A percentile compares a stretch with the other conserved stretches of the same genome.
Evolutionary conservation across 495 filamentous ascomycete species (phyloP).

Genomic region (Lophium mytilinum): DNA sequence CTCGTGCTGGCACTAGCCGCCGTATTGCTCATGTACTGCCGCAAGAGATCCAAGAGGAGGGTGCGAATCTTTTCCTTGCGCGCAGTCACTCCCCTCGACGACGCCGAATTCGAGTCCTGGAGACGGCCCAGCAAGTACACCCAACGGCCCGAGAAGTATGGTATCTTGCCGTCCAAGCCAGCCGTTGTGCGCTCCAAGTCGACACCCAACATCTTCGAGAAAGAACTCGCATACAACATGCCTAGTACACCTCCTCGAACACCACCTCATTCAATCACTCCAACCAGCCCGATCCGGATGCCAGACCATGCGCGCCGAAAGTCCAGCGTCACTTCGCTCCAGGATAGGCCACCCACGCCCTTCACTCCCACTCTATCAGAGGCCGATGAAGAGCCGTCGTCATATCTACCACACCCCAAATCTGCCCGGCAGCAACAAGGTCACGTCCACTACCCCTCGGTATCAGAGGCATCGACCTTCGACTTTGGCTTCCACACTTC

Average conservation of each 20-base stretch:
- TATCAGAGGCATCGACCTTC: constrained; percentile 21
- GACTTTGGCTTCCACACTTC: constrained; percentile 8
- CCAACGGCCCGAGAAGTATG: constrained; percentile 17
- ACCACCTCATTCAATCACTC: constrained; percentile 2
- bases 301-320: constrained; percentile 17
- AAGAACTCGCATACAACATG: constrained; percentile 8
- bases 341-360: constrained; percentile 24
- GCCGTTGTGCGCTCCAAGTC: constrained; percentile 9
- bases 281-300: constrained; percentile 11
- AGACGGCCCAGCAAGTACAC: constrained; percentile 21
- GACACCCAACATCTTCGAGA: constrained; percentile 19
- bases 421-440: not conserved
- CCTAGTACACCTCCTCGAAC: constrained; percentile 6
- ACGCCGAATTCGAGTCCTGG: constrained; percentile 27
- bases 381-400: constrained; percentile 2
- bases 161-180: constrained; percentile 17
- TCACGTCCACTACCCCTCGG: constrained; percentile 18
- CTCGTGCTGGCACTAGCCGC: constrained; percentile 10
- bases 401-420: constrained; percentile 1
- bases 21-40: constrained; percentile 13
- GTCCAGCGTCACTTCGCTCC: constrained; percentile 19
- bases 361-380: constrained; percentile 12
- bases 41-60: constrained; percentile 21
- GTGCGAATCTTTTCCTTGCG: constrained; percentile 21
- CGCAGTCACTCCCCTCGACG: constrained; percentile 25